These are phyloP conservation scores for Spizellomyces sp. DNA, from an alignment of 192 early-diverging fungal genomes.

Conservation along the genomic window DNA sequence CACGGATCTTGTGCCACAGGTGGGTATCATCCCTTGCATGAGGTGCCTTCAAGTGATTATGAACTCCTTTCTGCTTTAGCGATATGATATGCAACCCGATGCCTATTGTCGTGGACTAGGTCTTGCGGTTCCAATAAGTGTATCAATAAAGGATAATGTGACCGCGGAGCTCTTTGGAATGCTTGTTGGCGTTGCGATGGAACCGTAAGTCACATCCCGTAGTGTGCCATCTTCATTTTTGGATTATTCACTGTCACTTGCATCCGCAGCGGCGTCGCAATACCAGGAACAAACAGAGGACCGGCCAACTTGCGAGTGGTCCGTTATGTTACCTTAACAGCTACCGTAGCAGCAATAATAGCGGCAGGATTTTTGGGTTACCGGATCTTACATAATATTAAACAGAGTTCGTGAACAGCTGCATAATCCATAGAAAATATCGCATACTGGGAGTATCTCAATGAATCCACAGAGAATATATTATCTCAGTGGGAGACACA, in stretches of 20 bases:
- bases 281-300: constrained; percentile 31
- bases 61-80: constrained; percentile 36
- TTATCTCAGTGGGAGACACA: not conserved
- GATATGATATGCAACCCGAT: constrained; percentile 87
- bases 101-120: constrained; percentile 88
- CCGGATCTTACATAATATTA: constrained; percentile 15
- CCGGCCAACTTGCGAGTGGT: constrained; percentile 16
- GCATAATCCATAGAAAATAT: not conserved
- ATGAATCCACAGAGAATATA: not conserved
- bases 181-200: constrained; percentile 81
- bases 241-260: constrained; percentile 8
- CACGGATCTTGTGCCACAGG: constrained; percentile 81
- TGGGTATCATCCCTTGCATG: constrained; percentile 22
- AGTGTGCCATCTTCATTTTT: not conserved
- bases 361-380: constrained; percentile 24
- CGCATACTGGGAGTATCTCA: not conserved
- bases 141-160: constrained; percentile 83
- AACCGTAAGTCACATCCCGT: constrained; percentile 58
- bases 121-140: constrained; percentile 84
- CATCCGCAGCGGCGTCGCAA: constrained; percentile 25
- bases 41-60: not conserved
- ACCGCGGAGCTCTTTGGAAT: constrained; percentile 89
- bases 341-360: constrained; percentile 41
- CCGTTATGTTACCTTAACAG: constrained; percentile 28
- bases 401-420: not conserved